Base-by-base conservation (phyloP, 306 rosid species). In the Cicer pinnatifidum region DNA sequence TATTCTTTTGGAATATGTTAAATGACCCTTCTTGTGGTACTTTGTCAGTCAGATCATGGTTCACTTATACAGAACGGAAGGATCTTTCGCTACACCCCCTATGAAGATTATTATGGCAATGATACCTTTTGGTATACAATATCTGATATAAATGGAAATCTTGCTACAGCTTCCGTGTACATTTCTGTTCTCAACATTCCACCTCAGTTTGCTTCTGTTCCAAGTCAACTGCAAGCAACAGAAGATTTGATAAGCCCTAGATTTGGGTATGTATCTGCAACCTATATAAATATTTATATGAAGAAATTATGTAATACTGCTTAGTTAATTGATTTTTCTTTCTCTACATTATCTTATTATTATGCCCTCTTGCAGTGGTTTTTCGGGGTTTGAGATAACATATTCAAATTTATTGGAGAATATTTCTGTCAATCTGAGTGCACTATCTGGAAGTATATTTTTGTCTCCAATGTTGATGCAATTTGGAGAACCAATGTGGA, bases 71-170 rank as follows among this genome's bases (percentile, higher is more conserved):
- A 83, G 75, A 78, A 78, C 45, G 92, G 89, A 83, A 79, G 82
- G 84, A 85, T 85, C 47, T 83, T 88, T 77, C 89, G 92, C 9
- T 90, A 85, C 68, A 90, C 92, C 11, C 96, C 98, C 56, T 83
- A 84, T 52, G 82, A 76, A 79, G 85, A 86, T 71, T 92, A 90
- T 64, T 87, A 85, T 77, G 98, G 94, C 66, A 88, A 78, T 56
- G 96, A 90, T 82, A 80, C 85, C 4, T 92, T 92, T 73, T 72
- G 82, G 79, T 92, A 92, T 75, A 86, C 86, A 41, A 83, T 92
- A 80, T 84, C 96, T 45, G 98, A 92, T 75, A 65, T 92, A 80
- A 92, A 92, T 72, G 91, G 86, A 40, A 88, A 92, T 77, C 84
- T 90, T 73, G 96, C 96, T 33, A 71, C 82, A 60, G 92, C 94